phyloP scores from a whole-genome alignment of 106 monocot species.

The Iris macrosiphon region DNA sequence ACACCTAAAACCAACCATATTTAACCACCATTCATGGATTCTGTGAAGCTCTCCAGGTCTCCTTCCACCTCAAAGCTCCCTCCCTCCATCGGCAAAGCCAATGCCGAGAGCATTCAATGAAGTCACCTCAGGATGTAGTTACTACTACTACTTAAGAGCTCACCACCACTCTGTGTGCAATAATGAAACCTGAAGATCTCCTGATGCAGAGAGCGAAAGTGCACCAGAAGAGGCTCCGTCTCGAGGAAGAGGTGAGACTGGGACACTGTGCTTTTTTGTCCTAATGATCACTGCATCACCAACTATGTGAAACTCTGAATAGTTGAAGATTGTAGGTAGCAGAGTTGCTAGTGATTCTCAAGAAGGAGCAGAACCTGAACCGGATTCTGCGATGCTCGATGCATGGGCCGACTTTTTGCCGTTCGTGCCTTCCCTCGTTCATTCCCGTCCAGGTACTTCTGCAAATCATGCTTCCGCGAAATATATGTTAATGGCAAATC shows the following conservation, averaged over 20 bases:
- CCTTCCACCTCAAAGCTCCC: not conserved
- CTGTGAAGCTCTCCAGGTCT: not conserved
- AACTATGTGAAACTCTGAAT: not conserved
- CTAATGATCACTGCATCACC: not conserved
- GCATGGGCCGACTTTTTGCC: constrained; percentile 30
- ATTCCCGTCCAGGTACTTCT: constrained; percentile 45
- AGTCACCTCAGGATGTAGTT: not conserved
- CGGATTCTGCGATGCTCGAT: constrained; percentile 40
- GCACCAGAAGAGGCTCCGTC: constrained; percentile 25
- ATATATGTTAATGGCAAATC: no score
- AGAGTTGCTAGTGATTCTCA: constrained; percentile 38
- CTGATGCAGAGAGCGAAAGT: constrained; percentile 45
- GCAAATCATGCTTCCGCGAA: no score
- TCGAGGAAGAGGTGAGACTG: constrained; percentile 44
- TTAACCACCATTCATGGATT: constrained; percentile 3
- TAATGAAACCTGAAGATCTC: constrained; percentile 58
- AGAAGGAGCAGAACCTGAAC: constrained; percentile 52
- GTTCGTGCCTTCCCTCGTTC: constrained; percentile 34
- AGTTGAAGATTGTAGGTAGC: constrained; percentile 31
- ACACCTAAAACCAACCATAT: no score
- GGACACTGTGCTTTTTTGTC: not conserved
- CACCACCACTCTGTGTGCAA: not conserved
- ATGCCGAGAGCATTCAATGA: constrained; percentile 7
- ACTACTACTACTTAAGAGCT: not conserved
- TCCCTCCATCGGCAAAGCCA: no score